phyloP scores from a whole-genome alignment of 495 filamentous ascomycete genomes.

The Schizothecium vesticola region DNA sequence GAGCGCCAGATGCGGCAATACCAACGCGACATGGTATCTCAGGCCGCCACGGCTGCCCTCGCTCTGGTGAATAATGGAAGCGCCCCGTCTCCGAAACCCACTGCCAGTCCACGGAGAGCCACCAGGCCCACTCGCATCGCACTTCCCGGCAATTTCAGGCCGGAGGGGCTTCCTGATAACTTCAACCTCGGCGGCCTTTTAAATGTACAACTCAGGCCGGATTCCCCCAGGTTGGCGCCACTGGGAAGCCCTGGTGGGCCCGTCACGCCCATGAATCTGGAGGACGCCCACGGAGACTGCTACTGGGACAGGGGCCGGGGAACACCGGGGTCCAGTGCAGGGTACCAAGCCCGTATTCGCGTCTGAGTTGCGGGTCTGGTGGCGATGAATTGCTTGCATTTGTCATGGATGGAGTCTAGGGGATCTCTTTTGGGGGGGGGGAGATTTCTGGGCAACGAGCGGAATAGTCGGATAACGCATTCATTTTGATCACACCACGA shows the following conservation, averaged over 20 bases:
- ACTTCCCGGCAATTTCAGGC: slow-evolving; percentile 6
- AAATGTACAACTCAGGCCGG: slow-evolving; percentile 43
- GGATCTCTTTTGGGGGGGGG: not conserved
- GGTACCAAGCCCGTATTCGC: not conserved
- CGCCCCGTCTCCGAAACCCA: not conserved
- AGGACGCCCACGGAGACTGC: slow-evolving; percentile 52
- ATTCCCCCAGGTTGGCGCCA: slow-evolving; percentile 60
- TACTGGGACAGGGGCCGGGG: slow-evolving; percentile 31
- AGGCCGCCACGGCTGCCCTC: slow-evolving; percentile 42
- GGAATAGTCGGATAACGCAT: not conserved
- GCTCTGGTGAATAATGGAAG: slow-evolving; percentile 25
- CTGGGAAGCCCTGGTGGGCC: slow-evolving; percentile 71
- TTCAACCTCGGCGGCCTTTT: slow-evolving; percentile 2
- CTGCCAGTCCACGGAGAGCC: not conserved
- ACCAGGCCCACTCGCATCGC: not conserved
- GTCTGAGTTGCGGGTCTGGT: not conserved
- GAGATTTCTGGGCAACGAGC: not conserved
- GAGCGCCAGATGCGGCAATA: slow-evolving; percentile 51
- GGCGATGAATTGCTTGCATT: not conserved
- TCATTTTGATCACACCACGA: not conserved
- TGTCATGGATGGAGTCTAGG: not conserved
- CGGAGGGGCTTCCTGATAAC: not conserved
- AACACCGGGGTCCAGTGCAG: not conserved
- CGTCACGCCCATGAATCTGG: slow-evolving; percentile 70
- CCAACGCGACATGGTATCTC: slow-evolving; percentile 55